Evolutionary conservation across 2,329 filamentous ascomycete genomes (phyloP), one percentile per base, ranked within the genome.

Genomic region (Penicillium psychrosexuale): DNA sequence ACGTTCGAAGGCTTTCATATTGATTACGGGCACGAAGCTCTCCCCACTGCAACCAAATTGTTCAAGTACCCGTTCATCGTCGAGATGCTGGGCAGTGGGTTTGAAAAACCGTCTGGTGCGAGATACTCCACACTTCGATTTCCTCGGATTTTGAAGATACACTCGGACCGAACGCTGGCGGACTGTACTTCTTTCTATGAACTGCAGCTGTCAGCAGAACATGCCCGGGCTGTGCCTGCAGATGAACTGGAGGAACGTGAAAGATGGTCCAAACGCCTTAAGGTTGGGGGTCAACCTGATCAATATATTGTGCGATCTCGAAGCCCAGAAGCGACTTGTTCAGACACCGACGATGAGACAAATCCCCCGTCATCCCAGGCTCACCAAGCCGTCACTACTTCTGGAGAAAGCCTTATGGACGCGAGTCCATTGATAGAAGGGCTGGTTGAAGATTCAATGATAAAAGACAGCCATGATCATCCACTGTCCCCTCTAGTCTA

Each of bases 1-100:
- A 64, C 63, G 5, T 66, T 65, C 8, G 55, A 64, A 0, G 62
- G 66, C 0, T 80, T 84, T 42, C 61, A 71, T 1, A 63, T 88
- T 8, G 73, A 78, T 15, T 73, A 81, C 19, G 77, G 80, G 11
- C 71, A 74, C 11, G 76, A 48, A 15, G 57, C 57, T 33, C 60
- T 76, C 6, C 66, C 72, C 1, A 53, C 58, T 22, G 72, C 76
- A 54, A 69, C 72, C 28, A 65, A 70, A 4, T 72, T 86, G 1
- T 96, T 96, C 69, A 81, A 79, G 7, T 77, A 79, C 0, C 91
- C 91, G 0, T 82, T 90, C 19, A 84, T 96, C 0, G 89, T 91
- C 53, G 92, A 96, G 62, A 77, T 96, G 56, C 80, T 89, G 24
- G 92, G 90, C 50, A 89, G 90, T 58, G 86, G 87, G 0, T 96